Evolutionary conservation across 1,284 basidiomycete genomes (phyloP), one percentile per base, ranked within the genome.

Genomic region (Takashimella tepidaria): DNA sequence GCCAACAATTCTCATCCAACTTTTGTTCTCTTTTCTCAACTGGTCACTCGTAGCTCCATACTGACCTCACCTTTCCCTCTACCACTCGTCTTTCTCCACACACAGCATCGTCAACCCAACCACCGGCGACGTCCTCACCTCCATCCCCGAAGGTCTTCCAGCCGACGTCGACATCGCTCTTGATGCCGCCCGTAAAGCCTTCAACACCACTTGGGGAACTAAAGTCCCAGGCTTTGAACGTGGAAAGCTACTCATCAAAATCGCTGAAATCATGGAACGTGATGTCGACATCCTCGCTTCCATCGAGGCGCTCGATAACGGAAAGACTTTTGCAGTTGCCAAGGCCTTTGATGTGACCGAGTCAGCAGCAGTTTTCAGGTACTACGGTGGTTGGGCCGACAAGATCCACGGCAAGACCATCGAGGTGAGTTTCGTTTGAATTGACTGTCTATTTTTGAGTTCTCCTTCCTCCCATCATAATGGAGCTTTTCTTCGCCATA

Each of bases 381-480:
- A 82, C 77, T 81, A 78, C 70, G 80, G 72, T 55, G 76, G 76
- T 25, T 76, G 74, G 74, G 74, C 74, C 47, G 92, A 96, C 80
- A 96, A 95, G 81, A 81, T 91, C 63, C 78, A 82, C 49, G 92
- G 92, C 20, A 83, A 90, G 73, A 82, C 82, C 51, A 85, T 92
- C 66, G 79, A 81, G 69, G 75, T 77, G 49, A 20, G 74, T 58
- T n/a, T n/a, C n/a, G n/a, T n/a, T n/a, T n/a, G n/a, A 42, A 19
- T 20, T 12, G n/a, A n/a, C n/a, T n/a, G n/a, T n/a, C n/a, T n/a
- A n/a, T 41, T 45, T n/a, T n/a, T n/a, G n/a, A n/a, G n/a, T n/a
- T n/a, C n/a, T n/a, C n/a, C 5, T 41, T 11, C 11, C 37, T 41
- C 37, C 11, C 11, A 41, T n/a, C 11, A n/a, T 41, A 11, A 41